These are phyloP conservation scores for Cyclaneusma minus DNA, from an alignment of 2,329 filamentous ascomycete genomes.

Conservation along the genomic window DNA sequence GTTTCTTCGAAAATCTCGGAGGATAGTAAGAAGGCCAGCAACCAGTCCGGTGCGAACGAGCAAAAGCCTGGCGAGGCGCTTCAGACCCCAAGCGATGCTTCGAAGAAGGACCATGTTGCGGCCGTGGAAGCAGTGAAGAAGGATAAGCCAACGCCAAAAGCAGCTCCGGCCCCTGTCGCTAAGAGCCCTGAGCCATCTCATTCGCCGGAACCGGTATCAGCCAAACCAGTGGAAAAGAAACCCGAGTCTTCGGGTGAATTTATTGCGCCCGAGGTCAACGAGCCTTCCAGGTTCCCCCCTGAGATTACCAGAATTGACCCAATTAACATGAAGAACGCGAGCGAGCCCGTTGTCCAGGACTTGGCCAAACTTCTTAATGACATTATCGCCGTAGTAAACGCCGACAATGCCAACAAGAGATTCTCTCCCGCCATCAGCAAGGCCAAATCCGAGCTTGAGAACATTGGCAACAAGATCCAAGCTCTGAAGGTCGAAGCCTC, in stretches of 20 bases:
- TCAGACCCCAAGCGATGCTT: constrained; percentile 14
- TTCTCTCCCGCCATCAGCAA: constrained; percentile 68
- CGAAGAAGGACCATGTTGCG: constrained; percentile 16
- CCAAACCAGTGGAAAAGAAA: constrained; percentile 4
- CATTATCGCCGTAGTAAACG: constrained; percentile 85
- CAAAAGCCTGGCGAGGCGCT: constrained; percentile 13
- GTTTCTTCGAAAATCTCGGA: constrained; percentile 66
- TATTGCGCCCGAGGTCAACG: constrained; percentile 42
- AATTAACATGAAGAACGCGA: constrained; percentile 56
- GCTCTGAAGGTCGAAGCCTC: constrained; percentile 58
- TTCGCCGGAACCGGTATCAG: constrained; percentile 15
- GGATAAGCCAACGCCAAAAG: constrained; percentile 12
- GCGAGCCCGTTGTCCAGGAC: constrained; percentile 81
- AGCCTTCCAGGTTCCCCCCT: constrained; percentile 47
- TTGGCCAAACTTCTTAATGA: constrained; percentile 92
- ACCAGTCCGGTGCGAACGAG: constrained; percentile 41
- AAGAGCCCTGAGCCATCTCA: constrained; percentile 16
- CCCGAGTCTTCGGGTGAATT: constrained; percentile 1
- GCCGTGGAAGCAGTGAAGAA: constrained; percentile 20
- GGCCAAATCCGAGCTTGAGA: constrained; percentile 69
- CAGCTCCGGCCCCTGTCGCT: constrained; percentile 11
- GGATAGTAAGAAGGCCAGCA: constrained; percentile 35
- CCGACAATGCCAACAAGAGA: constrained; percentile 61
- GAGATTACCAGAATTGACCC: constrained; percentile 58
- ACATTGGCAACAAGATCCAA: constrained; percentile 65